Percentiles rank a stretch among this genome's conserved stretches.
Evolutionary conservation across 1,139 yeast genomes (phyloP).

Genomic region (Candida pseudocylindracea): DNA sequence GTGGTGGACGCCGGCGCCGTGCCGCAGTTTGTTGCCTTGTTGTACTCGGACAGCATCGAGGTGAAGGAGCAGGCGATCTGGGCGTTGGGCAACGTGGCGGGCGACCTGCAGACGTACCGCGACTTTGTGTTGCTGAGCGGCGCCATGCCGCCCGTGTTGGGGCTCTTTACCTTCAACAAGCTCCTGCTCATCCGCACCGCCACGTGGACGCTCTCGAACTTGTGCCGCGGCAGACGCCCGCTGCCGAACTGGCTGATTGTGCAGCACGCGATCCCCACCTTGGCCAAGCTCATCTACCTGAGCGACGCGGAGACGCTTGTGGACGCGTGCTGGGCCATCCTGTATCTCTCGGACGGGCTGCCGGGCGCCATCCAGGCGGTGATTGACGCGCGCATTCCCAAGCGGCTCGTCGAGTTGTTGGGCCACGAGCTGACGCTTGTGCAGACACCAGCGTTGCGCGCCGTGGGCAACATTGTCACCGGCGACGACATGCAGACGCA

Average conservation of each 20-base stretch:
- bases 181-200: slow-evolving; percentile 87
- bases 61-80: slow-evolving; percentile 97
- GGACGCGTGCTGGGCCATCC: slow-evolving; percentile 98
- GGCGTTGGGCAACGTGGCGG: slow-evolving; percentile 98
- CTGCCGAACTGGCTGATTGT: slow-evolving; percentile 90
- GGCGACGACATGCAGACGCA: slow-evolving; percentile 94
- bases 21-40: slow-evolving; percentile 67
- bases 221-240: slow-evolving; percentile 92
- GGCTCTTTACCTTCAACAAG: slow-evolving; percentile 58
- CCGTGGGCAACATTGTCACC: slow-evolving; percentile 94
- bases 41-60: slow-evolving; percentile 64
- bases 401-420: slow-evolving; percentile 76
- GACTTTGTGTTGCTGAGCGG: slow-evolving; percentile 69
- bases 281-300: slow-evolving; percentile 77
- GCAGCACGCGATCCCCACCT: slow-evolving; percentile 72
- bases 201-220: slow-evolving; percentile 91
- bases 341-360: slow-evolving; percentile 84
- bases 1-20: slow-evolving; percentile 91
- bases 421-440: slow-evolving; percentile 69
- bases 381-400: slow-evolving; percentile 88
- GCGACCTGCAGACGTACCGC: slow-evolving; percentile 79
- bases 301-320: slow-evolving; percentile 83
- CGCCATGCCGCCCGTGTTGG: slow-evolving; percentile 77
- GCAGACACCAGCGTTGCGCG: slow-evolving; percentile 93
- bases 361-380: slow-evolving; percentile 91